These are phyloP conservation scores for Suillus occidentalis DNA, from an alignment of 768 basidiomycete species.

Conservation along the genomic window DNA sequence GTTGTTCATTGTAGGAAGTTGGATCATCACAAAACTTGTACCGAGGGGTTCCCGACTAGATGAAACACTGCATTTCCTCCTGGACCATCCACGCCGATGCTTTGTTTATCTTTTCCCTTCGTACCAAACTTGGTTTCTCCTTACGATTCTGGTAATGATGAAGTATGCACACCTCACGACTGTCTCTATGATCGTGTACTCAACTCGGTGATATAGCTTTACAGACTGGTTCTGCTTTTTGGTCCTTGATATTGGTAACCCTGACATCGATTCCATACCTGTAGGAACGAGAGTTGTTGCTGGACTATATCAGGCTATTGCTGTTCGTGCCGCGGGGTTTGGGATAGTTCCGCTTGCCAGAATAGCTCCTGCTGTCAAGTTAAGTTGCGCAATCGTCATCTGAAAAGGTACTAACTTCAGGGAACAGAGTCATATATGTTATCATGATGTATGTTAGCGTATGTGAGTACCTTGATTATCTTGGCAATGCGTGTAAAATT, in stretches of 20 bases:
- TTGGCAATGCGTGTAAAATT: background rate
- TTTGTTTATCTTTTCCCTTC: conserved; percentile 90
- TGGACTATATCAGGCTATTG: conserved; percentile 76
- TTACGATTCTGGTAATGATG: conserved; percentile 63
- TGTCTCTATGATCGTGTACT: background rate
- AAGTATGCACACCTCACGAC: conserved; percentile 50
- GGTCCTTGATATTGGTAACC: conserved; percentile 82
- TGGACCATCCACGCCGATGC: conserved; percentile 93
- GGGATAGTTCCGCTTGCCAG: conserved; percentile 65
- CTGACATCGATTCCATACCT: conserved; percentile 66
- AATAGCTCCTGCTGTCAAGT: conserved; percentile 92
- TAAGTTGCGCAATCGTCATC: conserved; percentile 28
- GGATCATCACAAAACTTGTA: conserved; percentile 65
- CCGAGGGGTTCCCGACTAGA: conserved; percentile 57
- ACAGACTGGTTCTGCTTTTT: conserved; percentile 92
- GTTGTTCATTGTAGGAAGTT: conserved; percentile 46
- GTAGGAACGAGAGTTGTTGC: conserved; percentile 66
- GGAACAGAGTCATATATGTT: conserved; percentile 72
- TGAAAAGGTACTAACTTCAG: background rate
- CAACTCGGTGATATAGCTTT: conserved; percentile 38
- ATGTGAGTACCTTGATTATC: conserved; percentile 48
- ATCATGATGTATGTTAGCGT: conserved; percentile 94
- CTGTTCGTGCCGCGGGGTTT: conserved; percentile 89
- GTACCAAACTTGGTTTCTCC: conserved; percentile 91
- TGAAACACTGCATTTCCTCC: conserved; percentile 86